Percentiles rank a stretch among this genome's conserved stretches.
Conservation (phyloP, 306 rosid genomes). For the Heteromeles arbutifolia region DNA sequence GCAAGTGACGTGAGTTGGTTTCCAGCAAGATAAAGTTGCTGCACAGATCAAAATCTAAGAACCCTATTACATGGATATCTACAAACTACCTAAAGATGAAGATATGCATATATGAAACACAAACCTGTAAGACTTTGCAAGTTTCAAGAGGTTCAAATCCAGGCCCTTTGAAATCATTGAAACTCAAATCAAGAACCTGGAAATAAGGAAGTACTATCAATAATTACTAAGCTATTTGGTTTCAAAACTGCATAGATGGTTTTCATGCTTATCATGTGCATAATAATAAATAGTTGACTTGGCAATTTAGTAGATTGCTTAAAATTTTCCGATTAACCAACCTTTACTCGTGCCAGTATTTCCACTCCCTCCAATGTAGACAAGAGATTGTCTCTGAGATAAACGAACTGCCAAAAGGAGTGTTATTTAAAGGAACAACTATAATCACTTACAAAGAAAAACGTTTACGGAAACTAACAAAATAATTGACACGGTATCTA, state of each 20-base stretch:
- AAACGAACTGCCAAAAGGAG: constrained; percentile 69
- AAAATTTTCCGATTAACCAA: constrained; percentile 18
- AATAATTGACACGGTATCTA: not conserved
- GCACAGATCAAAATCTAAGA: constrained; percentile 22
- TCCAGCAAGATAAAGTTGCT: constrained; percentile 99
- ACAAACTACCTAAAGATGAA: constrained; percentile 9
- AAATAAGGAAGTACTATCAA: constrained; percentile 11
- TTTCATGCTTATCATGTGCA: not conserved
- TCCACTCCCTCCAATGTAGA: constrained; percentile 94
- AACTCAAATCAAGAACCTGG: constrained; percentile 98
- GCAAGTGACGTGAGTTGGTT: constrained; percentile 95
- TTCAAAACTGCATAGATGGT: constrained; percentile 16
- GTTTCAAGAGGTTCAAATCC: constrained; percentile 97
- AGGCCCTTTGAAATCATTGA: constrained; percentile 95
- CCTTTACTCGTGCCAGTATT: constrained; percentile 89
- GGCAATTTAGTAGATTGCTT: not conserved
- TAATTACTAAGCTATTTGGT: constrained; percentile 18
- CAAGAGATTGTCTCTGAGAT: constrained; percentile 92
- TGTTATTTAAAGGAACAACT: constrained; percentile 11
- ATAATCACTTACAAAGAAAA: not conserved
- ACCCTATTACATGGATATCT: not conserved
- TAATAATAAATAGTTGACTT: not conserved
- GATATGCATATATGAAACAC: constrained; percentile 2
- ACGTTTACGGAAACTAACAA: not conserved
- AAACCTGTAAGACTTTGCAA: constrained; percentile 90